These are phyloP conservation scores for Alternaria ventricosa DNA, from an alignment of 2,329 filamentous ascomycete genomes.

Conservation along the genomic window DNA sequence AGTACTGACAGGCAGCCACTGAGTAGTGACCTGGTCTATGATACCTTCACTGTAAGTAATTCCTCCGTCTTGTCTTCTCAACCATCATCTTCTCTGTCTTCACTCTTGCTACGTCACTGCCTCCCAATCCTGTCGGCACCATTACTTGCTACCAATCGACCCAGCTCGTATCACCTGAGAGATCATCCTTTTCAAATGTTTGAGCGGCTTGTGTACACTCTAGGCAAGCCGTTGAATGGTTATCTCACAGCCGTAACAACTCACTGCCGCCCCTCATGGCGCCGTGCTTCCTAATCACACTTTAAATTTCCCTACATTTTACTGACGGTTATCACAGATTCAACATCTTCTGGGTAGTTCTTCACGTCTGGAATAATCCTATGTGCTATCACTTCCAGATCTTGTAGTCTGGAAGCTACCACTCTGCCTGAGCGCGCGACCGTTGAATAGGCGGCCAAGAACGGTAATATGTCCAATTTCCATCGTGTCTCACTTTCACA, in stretches of 20 bases:
- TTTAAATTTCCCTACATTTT: not conserved
- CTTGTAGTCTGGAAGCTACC: not conserved
- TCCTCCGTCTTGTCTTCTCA: not conserved
- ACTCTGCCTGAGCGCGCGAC: not conserved
- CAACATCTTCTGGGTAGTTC: not conserved
- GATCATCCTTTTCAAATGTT: not conserved
- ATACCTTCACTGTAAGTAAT: not conserved
- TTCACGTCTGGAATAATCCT: not conserved
- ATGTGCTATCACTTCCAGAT: not conserved
- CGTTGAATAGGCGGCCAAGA: not conserved
- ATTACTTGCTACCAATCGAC: not conserved
- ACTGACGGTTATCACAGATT: not conserved
- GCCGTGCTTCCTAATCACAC: not conserved
- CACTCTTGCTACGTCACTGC: constrained; percentile 9
- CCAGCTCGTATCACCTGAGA: not conserved
- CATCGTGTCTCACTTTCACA: not conserved
- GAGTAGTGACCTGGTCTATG: not conserved
- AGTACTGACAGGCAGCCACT: not conserved
- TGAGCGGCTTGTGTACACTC: not conserved
- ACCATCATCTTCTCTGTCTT: not conserved
- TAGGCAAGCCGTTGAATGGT: not conserved
- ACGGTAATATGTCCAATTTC: not conserved
- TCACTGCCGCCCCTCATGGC: not conserved
- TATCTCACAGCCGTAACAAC: not conserved
- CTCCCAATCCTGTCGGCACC: not conserved